A percentile compares a stretch with the other conserved stretches of the same genome.
Evolutionary conservation across 2,329 filamentous ascomycete genomes (phyloP).

Genomic region (Bipolaris gigantea): DNA sequence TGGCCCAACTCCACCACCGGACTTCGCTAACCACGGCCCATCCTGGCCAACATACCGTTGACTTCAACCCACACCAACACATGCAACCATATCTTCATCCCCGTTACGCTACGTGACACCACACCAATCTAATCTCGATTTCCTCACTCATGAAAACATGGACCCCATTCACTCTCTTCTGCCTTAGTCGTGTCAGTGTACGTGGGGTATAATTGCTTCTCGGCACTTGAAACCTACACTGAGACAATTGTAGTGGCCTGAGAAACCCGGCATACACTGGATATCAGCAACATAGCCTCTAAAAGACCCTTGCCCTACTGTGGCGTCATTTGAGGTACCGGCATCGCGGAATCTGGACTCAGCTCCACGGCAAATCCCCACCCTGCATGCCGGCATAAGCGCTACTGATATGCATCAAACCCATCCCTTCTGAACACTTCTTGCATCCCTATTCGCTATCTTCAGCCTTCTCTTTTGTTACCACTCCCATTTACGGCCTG

Average conservation of each 20-base stretch:
- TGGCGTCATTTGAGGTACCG: conserved; percentile 18
- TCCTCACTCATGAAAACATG: not conserved
- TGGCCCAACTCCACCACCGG: conserved; percentile 3
- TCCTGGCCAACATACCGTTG: conserved; percentile 7
- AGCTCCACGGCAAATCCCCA: conserved; percentile 16
- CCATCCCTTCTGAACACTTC: conserved; percentile 1
- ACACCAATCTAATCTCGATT: not conserved
- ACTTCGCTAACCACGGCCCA: conserved; percentile 15
- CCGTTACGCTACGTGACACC: not conserved
- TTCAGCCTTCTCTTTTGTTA: conserved; percentile 7
- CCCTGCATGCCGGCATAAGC: conserved; percentile 17
- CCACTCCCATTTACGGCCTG: conserved; percentile 18
- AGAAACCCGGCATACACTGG: conserved; percentile 2
- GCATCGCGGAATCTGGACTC: conserved; percentile 19
- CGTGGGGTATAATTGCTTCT: conserved; percentile 1
- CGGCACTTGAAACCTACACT: conserved; percentile 1
- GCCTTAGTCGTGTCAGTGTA: not conserved
- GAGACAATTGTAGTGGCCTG: conserved; percentile 2
- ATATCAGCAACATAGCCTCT: conserved; percentile 3
- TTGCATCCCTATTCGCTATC: conserved; percentile 14
- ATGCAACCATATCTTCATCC: not conserved
- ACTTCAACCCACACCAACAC: not conserved
- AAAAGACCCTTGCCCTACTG: conserved; percentile 15
- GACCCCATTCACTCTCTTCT: not conserved
- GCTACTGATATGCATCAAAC: conserved; percentile 15